Conservation (phyloP, 2,329 filamentous ascomycete genomes). For the Clonostachys sp. region DNA sequence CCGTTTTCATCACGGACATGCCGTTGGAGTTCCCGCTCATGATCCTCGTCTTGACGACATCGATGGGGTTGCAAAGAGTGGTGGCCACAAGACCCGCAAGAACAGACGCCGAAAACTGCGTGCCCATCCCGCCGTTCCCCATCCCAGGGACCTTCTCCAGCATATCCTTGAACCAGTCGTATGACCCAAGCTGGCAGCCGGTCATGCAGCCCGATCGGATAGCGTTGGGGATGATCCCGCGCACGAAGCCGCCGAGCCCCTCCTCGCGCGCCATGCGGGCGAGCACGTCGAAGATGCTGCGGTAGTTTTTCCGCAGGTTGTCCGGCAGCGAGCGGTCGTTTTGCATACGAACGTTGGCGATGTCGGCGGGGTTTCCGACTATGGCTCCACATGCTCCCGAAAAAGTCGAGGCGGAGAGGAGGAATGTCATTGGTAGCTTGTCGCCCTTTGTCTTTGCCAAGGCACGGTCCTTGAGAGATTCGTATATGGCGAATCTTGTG, state of each 20-base stretch:
- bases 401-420: not conserved
- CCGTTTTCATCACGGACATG: too few species aligned
- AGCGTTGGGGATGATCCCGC: not conserved
- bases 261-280: conserved; percentile 74
- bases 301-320: conserved; percentile 87
- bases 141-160: not conserved
- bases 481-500: not conserved
- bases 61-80: not conserved
- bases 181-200: not conserved
- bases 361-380: conserved; percentile 91
- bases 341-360: conserved; percentile 97
- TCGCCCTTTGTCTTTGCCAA: not conserved
- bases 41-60: not conserved
- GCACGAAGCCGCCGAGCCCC: conserved; percentile 46
- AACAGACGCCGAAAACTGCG: not conserved
- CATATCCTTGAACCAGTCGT: not conserved
- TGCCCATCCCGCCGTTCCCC: not conserved
- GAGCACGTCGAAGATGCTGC: conserved; percentile 87
- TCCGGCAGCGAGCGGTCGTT: conserved; percentile 86
- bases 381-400: conserved; percentile 49
- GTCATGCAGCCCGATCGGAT: not conserved
- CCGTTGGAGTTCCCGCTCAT: not conserved
- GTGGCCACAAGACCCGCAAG: not conserved
- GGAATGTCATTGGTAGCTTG: not conserved
- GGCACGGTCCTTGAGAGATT: not conserved